Evolutionary conservation across 129 eudicot species (phyloP), one percentile per base, ranked within the genome.

Genomic region (Flaveria brownii): DNA sequence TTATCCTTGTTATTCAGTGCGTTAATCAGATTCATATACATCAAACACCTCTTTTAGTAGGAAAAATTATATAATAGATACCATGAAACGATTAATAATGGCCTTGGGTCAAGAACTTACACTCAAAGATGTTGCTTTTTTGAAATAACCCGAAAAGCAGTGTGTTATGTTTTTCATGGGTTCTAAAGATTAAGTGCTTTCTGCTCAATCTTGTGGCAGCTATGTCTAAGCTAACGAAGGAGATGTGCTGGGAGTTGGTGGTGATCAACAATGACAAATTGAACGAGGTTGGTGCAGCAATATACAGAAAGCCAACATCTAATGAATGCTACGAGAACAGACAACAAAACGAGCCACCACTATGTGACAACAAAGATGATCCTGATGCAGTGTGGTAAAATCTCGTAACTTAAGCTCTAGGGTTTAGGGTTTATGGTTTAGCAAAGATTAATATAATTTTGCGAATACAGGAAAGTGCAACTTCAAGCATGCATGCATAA

Each of bases 201-300:
- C 66, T 11, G 6, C 39, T 60, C n/a, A 25, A 16, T 78, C 61
- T 74, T 63, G 22, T 86, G 73, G 74, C 90, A 88, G 93, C 84
- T 39, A 88, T 86, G 90, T 28, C 90, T 25, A 70, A 74, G 66
- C 73, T 88, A 80, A 84, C 93, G 3, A 84, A 86, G 80, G 78
- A 87, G 18, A 86, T 88, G 88, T 88, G 93, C 82, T 88, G 93
- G 93, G 84, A 88, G 0, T 79, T 88, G 33, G 84, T 88, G 52
- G 73, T 68, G 68, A 79, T 86, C 45, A 83, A 81, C 42, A 80
- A 80, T 2, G 93, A 88, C 66, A 77, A 77, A 47, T 54, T 88
- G 68, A 88, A 88, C 60, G 78, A 75, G 28, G 85, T 83, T 39
- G 88, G 88, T 17, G 90, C 77, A 16, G 93, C 93, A 41, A 84